Percentiles rank a stretch among this genome's conserved stretches.
phyloP scores from a whole-genome alignment of 169 alveolate genomes.

The Theileria parva region DNA sequence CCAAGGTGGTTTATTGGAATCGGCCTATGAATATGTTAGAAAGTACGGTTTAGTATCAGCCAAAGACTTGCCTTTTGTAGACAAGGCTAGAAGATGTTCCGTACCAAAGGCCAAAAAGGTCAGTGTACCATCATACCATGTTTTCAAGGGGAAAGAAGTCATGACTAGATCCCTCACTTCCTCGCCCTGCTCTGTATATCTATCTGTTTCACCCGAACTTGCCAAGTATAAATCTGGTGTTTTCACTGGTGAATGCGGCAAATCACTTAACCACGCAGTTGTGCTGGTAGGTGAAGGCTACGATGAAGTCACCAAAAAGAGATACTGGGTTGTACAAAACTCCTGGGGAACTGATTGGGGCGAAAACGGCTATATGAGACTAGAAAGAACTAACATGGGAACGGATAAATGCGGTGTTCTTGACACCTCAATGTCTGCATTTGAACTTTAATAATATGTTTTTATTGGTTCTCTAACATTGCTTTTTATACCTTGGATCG shows the following conservation, averaged over 20 bases:
- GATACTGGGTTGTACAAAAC: conserved; percentile 81
- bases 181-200: conserved; percentile 85
- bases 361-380: conserved; percentile 78
- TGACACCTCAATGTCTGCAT: conserved; percentile 40
- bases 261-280: conserved; percentile 79
- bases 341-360: conserved; percentile 88
- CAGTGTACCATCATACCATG: conserved; percentile 11
- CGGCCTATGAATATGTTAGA: conserved; percentile 79
- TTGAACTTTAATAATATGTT: neutral
- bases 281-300: conserved; percentile 83
- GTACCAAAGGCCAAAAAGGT: conserved; percentile 17
- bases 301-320: conserved; percentile 37
- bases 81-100: conserved; percentile 42
- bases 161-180: conserved; percentile 62
- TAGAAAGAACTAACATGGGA: conserved; percentile 54
- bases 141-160: conserved; percentile 44
- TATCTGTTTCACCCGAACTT: conserved; percentile 83
- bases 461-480: neutral
- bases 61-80: conserved; percentile 78
- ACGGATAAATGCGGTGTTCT: conserved; percentile 57
- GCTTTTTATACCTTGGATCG: conserved; percentile 5
- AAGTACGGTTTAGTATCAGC: conserved; percentile 71
- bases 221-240: conserved; percentile 82
- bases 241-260: conserved; percentile 70
- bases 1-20: conserved; percentile 83